phyloP scores from a whole-genome alignment of 768 basidiomycete genomes.

The Ramaria rubella region DNA sequence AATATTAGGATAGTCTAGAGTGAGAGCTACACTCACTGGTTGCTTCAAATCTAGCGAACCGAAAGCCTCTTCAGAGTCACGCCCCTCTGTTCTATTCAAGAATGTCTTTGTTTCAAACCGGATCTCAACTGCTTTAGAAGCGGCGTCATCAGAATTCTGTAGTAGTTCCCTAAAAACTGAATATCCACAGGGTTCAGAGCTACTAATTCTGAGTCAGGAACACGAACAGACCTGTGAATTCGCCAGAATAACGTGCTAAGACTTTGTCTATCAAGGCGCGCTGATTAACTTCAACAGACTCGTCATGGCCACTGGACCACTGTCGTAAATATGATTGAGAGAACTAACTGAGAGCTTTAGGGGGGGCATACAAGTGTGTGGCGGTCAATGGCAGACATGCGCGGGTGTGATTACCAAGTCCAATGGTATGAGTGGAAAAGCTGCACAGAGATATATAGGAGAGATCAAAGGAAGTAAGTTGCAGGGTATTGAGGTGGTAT shows the following conservation, averaged over 20 bases:
- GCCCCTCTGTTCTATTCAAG: constrained; percentile 25
- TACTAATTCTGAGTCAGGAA: background rate
- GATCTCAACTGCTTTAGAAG: constrained; percentile 68
- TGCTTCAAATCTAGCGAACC: constrained; percentile 50
- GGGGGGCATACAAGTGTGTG: constrained; percentile 4
- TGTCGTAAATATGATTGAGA: constrained; percentile 12
- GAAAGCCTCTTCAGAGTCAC: constrained; percentile 11
- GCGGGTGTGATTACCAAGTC: too few species aligned
- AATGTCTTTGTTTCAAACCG: constrained; percentile 62
- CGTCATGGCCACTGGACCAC: constrained; percentile 63
- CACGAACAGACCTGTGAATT: constrained; percentile 64
- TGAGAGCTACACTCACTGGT: constrained; percentile 11
- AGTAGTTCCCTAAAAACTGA: constrained; percentile 74
- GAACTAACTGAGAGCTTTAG: background rate
- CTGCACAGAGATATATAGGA: background rate
- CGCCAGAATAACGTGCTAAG: constrained; percentile 89
- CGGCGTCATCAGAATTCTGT: constrained; percentile 94
- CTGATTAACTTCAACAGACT: constrained; percentile 88
- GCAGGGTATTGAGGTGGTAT: background rate
- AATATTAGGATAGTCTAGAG: constrained; percentile 39
- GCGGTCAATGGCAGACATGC: constrained; percentile 4
- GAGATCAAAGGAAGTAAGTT: background rate
- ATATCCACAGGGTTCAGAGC: background rate
- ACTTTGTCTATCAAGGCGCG: constrained; percentile 97
- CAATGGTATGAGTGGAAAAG: too few species aligned